Evolutionary conservation across 495 filamentous ascomycete genomes (phyloP).

Genomic region (Rhypophila decipiens): DNA sequence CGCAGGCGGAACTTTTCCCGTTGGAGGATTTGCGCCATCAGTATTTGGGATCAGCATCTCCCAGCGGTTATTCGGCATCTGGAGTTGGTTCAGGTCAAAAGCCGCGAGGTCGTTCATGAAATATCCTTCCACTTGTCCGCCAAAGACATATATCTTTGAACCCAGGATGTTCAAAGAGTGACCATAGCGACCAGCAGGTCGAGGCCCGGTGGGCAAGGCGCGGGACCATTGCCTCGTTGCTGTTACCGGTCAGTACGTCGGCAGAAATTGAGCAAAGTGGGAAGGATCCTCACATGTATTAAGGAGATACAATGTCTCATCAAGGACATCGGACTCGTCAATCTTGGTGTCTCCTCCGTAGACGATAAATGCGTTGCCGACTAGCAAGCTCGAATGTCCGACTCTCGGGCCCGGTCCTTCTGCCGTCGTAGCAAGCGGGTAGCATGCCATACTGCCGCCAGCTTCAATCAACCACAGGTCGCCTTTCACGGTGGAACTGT

Average conservation of each 20-base stretch:
- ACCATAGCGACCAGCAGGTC: conserved; percentile 88
- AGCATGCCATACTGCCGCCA: conserved; percentile 79
- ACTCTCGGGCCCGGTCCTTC: conserved; percentile 95
- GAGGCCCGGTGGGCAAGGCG: conserved; percentile 72
- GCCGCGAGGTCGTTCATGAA: conserved; percentile 98
- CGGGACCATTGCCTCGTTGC: conserved; percentile 97
- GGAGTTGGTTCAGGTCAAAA: conserved; percentile 91
- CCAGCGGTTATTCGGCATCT: conserved; percentile 84
- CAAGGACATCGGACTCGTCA: conserved; percentile 81
- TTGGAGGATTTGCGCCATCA: conserved; percentile 58
- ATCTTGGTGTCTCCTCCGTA: conserved; percentile 98
- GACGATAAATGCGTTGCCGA: conserved; percentile 98
- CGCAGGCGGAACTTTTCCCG: conserved; percentile 73
- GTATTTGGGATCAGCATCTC: conserved; percentile 78
- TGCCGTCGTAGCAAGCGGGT: conserved; percentile 81
- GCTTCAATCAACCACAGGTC: conserved; percentile 98
- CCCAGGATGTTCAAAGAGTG: conserved; percentile 95
- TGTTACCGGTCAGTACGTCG: conserved; percentile 36
- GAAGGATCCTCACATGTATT: conserved; percentile 76
- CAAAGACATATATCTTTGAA: conserved; percentile 94
- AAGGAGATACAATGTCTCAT: conserved; percentile 92
- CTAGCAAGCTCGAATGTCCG: conserved; percentile 87
- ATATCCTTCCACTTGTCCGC: conserved; percentile 92
- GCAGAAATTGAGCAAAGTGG: not conserved
- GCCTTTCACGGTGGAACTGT: conserved; percentile 89